Base-by-base conservation (phyloP, 495 filamentous ascomycete genomes). In the Penicillium coprophilum region DNA sequence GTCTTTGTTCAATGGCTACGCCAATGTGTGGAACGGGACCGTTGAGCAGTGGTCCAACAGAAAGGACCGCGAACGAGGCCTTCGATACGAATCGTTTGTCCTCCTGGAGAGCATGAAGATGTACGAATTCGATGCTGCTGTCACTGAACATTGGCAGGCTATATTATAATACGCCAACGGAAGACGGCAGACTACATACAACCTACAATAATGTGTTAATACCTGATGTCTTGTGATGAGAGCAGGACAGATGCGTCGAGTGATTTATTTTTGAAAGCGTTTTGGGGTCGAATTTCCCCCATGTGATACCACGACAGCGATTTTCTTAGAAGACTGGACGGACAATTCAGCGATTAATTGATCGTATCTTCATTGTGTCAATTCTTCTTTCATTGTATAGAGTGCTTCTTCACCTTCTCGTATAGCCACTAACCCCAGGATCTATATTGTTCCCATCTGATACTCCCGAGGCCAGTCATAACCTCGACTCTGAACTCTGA, bases 1-100 rank as follows among this genome's bases (percentile, higher is more conserved):
- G 1, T 46, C 62, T 20, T 58, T 86, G 44, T 71, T 85, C 17
- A 70, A 71, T 23, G 72, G 70, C 1, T 85, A 80, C 66, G 68
- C 69, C 9, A 58, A 51, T 21, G 79, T 82, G 31, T 74, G 69
- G 67, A 76, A 76, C 36, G 66, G 65, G 53, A 71, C 50, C 28
- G 66, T 68, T 17, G 28, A 64, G 13, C 50, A 58, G 11, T 62
- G 62, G 63, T 67, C 65, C 8, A 41, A 57, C 11, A 38, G 31
- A 6, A 21, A 57, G 20, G 54, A 56, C 15, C 54, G 54, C 30
- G 64, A 70, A 36, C 69, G 67, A 24, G 73, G 73, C 2, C 58
- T 75, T 6, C 69, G 73, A 31, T 76, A 76, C 49, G 73, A 76
- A 39, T 76, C 73, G 3, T 76, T 76, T 31, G 58, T 73, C 28